Conservation (phyloP, 257 asterid genomes). For the Solanum dulcamara region DNA sequence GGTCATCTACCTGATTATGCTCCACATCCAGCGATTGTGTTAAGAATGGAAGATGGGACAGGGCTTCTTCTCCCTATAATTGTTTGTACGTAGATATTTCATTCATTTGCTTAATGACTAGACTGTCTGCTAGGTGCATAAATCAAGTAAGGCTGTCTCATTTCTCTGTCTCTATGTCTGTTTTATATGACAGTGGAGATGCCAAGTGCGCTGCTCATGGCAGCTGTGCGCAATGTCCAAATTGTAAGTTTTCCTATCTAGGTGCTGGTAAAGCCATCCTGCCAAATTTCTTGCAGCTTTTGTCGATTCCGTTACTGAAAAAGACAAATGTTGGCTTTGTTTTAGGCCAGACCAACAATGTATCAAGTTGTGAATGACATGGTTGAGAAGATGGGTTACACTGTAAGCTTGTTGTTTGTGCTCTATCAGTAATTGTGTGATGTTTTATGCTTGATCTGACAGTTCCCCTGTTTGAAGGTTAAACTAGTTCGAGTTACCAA, state of each 20-base stretch:
- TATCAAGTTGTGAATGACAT: slow-evolving; percentile 87
- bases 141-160: background rate
- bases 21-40: slow-evolving; percentile 93
- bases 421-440: background rate
- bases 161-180: background rate
- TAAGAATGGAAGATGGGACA: slow-evolving; percentile 95
- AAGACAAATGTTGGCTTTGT: background rate
- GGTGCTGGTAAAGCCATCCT: background rate
- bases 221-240: slow-evolving; percentile 88
- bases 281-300: background rate
- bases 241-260: slow-evolving; percentile 40
- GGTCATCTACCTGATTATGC: slow-evolving; percentile 72
- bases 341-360: slow-evolving; percentile 94
- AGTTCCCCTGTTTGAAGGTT: slow-evolving; percentile 33
- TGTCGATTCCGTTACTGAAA: background rate
- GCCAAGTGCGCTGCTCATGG: slow-evolving; percentile 97
- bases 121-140: background rate
- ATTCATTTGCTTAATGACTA: background rate
- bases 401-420: slow-evolving; percentile 30
- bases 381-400: slow-evolving; percentile 95
- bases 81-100: slow-evolving; percentile 49
- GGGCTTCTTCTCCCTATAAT: slow-evolving; percentile 90
- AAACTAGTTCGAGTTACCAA: slow-evolving; percentile 89
- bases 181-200: slow-evolving; percentile 71
- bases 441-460: background rate